A percentile compares a stretch with the other conserved stretches of the same genome.
Evolutionary conservation across 1,139 yeast genomes (phyloP).

Genomic region (Magnusiomyces paraingens): DNA sequence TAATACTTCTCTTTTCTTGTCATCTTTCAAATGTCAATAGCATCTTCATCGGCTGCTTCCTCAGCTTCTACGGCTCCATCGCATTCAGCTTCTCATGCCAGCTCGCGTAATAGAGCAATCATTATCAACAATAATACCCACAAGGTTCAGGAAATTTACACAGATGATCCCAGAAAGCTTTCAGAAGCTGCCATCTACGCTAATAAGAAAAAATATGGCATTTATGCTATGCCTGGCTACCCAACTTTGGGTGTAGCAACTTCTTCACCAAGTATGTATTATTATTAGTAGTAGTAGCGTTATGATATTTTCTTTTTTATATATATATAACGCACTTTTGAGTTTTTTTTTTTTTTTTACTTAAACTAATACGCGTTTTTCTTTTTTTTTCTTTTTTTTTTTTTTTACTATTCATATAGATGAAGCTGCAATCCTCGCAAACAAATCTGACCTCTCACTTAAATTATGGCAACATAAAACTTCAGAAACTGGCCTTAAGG

Average conservation of each 20-base stretch:
- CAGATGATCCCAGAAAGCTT: constrained; percentile 14
- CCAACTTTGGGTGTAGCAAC: constrained; percentile 60
- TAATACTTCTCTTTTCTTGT: not conserved
- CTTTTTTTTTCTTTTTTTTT: not conserved
- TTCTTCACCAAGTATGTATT: constrained; percentile 23
- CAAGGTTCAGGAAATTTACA: constrained; percentile 11
- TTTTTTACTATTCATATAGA: constrained; percentile 16
- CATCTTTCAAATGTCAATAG: not conserved
- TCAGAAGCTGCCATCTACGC: constrained; percentile 52
- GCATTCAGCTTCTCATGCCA: constrained; percentile 4
- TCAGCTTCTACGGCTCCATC: constrained; percentile 11
- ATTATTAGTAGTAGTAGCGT: not conserved
- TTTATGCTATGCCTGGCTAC: constrained; percentile 62
- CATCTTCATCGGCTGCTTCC: not conserved
- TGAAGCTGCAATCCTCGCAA: constrained; percentile 36
- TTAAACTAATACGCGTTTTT: not conserved
- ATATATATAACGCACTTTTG: no score
- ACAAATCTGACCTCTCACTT: constrained; percentile 30
- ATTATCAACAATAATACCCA: constrained; percentile 12
- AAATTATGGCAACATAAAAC: constrained; percentile 34
- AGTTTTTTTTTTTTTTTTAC: no score
- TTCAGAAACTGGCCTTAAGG: constrained; percentile 32
- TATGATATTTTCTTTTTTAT: no score
- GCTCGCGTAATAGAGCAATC: constrained; percentile 10
- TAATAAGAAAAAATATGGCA: constrained; percentile 70